phyloP scores from a whole-genome alignment of 441 rosid genomes.

The Geranium incanum region DNA sequence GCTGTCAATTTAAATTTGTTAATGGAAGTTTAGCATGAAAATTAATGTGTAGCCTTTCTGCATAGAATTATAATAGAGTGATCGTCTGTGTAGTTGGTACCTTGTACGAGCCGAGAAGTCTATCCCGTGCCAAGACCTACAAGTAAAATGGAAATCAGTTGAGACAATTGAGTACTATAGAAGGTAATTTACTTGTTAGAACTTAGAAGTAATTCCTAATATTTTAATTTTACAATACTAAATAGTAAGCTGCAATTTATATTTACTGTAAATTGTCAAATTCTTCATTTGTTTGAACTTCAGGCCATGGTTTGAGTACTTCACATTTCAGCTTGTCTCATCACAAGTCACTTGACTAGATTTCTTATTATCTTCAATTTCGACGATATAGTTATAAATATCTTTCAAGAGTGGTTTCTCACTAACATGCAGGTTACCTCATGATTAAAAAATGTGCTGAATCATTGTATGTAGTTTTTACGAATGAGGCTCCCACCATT shows the following conservation, averaged over 20 bases:
- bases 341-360: neutral
- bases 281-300: neutral
- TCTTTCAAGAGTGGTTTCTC: no score
- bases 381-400: neutral
- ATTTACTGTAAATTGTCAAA: neutral
- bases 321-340: neutral
- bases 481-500: no score
- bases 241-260: neutral
- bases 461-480: no score
- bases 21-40: neutral
- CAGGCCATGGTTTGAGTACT: neutral
- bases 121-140: slow-evolving; percentile 89
- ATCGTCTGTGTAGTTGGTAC: slow-evolving; percentile 28
- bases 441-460: no score
- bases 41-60: neutral
- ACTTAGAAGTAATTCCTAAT: no score
- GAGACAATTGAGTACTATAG: neutral
- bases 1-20: slow-evolving; percentile 2
- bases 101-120: slow-evolving; percentile 88
- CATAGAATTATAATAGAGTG: neutral
- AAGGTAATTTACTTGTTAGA: neutral
- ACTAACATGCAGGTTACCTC: no score
- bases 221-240: neutral
- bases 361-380: neutral
- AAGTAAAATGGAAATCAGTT: slow-evolving; percentile 14